phyloP scores from a whole-genome alignment of 495 filamentous ascomycete genomes.

The Astrothelium macrocarpum region DNA sequence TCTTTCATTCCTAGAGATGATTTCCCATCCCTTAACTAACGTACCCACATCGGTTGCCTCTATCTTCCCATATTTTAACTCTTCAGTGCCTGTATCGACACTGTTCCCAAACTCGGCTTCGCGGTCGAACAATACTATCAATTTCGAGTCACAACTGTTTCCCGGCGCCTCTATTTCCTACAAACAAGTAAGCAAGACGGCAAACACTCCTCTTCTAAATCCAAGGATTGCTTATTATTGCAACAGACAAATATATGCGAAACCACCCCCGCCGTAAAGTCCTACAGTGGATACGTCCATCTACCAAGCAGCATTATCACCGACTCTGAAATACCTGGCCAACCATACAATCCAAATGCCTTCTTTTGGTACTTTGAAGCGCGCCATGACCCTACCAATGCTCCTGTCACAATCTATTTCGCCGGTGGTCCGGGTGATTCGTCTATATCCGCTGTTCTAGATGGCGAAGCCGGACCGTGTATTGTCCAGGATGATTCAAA shows the following conservation, averaged over 20 bases:
- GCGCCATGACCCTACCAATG: slow-evolving; percentile 28
- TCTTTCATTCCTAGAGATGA: not conserved
- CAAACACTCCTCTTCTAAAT: not conserved
- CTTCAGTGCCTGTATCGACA: not conserved
- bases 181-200: not conserved
- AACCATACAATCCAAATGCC: slow-evolving; percentile 44
- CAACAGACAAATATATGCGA: slow-evolving; percentile 14
- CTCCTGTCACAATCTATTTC: slow-evolving; percentile 44
- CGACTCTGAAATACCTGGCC: slow-evolving; percentile 1
- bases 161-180: not conserved
- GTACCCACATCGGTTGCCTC: not conserved
- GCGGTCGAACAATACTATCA: not conserved
- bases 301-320: slow-evolving; percentile 7
- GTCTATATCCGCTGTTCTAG: slow-evolving; percentile 4
- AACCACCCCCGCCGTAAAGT: slow-evolving; percentile 4
- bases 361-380: slow-evolving; percentile 41
- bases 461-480: slow-evolving; percentile 20
- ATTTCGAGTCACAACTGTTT: not conserved
- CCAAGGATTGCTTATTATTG: not conserved
- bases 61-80: not conserved
- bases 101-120: not conserved
- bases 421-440: slow-evolving; percentile 48
- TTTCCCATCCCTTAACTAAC: not conserved
- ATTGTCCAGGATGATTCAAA: slow-evolving; percentile 28
- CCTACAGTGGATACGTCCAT: slow-evolving; percentile 14